Percentiles rank a stretch among this genome's conserved stretches.
These are phyloP conservation scores for Blepharisma stoltei DNA, from an alignment of 73 alveolate species.

Conservation along the genomic window DNA sequence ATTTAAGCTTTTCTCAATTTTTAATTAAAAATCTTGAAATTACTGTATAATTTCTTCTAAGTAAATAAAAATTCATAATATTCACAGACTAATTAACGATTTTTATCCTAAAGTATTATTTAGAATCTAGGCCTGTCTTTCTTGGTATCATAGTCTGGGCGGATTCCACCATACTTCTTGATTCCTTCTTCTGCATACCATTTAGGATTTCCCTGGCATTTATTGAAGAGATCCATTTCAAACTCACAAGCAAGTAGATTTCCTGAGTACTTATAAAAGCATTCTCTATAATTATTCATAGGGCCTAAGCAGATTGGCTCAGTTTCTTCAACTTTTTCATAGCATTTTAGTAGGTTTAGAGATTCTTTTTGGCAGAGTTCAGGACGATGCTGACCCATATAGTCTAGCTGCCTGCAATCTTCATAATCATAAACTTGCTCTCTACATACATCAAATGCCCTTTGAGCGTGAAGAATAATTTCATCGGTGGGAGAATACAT, in stretches of 20 bases:
- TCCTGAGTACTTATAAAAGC: constrained; percentile 21
- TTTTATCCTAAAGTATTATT: no score
- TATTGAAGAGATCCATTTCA: constrained; percentile 13
- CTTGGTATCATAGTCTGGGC: no score
- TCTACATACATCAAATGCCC: constrained; percentile 31
- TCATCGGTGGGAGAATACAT: constrained; percentile 34
- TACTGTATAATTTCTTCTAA: no score
- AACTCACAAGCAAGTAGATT: neutral
- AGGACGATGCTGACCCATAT: neutral
- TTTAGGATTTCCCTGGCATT: constrained; percentile 26
- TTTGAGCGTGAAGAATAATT: constrained; percentile 19
- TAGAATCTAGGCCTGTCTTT: no score
- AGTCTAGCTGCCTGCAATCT: constrained; percentile 14
- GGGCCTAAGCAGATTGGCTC: constrained; percentile 33
- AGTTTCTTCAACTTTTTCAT: constrained; percentile 28
- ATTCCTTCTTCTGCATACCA: constrained; percentile 19
- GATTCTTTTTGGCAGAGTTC: neutral
- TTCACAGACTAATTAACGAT: no score
- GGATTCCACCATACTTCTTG: no score
- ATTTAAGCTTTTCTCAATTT: no score
- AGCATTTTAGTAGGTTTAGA: constrained; percentile 13
- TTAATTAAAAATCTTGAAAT: no score
- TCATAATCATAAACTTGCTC: constrained; percentile 33
- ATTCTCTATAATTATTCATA: constrained; percentile 26
- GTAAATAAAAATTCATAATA: no score